Conservation (phyloP, 2,329 filamentous ascomycete genomes). For the Fusarium secorum region DNA sequence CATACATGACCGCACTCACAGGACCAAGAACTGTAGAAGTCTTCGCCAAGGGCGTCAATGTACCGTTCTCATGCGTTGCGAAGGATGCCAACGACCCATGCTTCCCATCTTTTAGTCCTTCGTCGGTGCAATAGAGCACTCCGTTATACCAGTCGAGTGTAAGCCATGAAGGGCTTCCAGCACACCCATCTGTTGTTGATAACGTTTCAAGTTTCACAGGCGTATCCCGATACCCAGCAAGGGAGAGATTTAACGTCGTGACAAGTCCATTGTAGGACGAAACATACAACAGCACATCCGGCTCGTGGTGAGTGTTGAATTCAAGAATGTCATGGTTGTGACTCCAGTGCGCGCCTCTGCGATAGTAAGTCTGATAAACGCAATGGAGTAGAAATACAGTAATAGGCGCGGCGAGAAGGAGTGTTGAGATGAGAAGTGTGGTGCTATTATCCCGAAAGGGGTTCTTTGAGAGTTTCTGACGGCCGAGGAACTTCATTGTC, state of each 20-base stretch:
- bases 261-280: conserved; percentile 58
- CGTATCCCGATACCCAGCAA: conserved; percentile 20
- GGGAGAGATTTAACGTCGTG: conserved; percentile 56
- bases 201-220: conserved; percentile 50
- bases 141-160: conserved; percentile 59
- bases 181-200: conserved; percentile 57
- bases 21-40: conserved; percentile 51
- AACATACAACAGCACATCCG: conserved; percentile 50
- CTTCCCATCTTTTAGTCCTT: conserved; percentile 56
- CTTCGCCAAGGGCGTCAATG: conserved; percentile 49
- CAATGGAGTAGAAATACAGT: conserved; percentile 30
- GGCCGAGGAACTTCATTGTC: conserved; percentile 23
- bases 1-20: conserved; percentile 55
- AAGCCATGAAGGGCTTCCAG: conserved; percentile 66
- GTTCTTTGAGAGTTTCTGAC: neutral
- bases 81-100: conserved; percentile 58
- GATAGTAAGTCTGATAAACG: conserved; percentile 16
- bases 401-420: conserved; percentile 26
- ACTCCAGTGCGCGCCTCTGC: conserved; percentile 6
- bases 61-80: conserved; percentile 48
- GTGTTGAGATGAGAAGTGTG: conserved; percentile 3
- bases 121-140: conserved; percentile 67
- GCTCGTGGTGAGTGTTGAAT: neutral
- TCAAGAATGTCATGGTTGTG: conserved; percentile 8
- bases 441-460: conserved; percentile 8